These are phyloP conservation scores for Chalciporus pseudorubinellus DNA, from an alignment of 768 basidiomycete genomes.

Conservation along the genomic window DNA sequence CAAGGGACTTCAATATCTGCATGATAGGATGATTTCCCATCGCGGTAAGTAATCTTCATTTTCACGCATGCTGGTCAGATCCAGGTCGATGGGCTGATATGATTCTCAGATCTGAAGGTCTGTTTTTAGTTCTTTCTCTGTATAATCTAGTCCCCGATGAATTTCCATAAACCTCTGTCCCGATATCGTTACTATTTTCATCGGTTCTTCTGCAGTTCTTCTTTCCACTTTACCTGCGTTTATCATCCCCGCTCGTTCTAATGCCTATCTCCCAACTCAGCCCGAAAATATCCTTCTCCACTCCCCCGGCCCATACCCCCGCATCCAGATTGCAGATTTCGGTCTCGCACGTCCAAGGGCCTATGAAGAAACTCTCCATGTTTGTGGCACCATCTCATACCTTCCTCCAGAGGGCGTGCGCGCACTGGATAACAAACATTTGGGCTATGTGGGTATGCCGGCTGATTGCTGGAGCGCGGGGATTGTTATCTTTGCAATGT, in stretches of 20 bases:
- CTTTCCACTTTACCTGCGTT: background rate
- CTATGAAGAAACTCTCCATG: conserved; percentile 80
- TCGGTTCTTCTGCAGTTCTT: background rate
- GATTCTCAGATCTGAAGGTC: conserved; percentile 62
- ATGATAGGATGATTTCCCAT: conserved; percentile 72
- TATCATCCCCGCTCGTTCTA: background rate
- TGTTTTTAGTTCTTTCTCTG: background rate
- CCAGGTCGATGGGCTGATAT: background rate
- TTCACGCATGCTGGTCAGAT: background rate
- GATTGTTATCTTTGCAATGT: conserved; percentile 78
- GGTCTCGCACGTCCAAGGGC: conserved; percentile 78
- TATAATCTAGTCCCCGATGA: background rate
- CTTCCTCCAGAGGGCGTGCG: conserved; percentile 82
- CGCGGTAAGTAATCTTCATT: conserved; percentile 48
- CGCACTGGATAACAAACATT: conserved; percentile 69
- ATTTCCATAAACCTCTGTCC: too few relatives aligned
- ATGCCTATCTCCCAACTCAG: conserved; percentile 32
- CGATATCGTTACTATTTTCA: background rate
- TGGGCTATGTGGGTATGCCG: conserved; percentile 80
- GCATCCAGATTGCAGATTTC: conserved; percentile 83
- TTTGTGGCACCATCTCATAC: conserved; percentile 86
- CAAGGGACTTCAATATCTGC: conserved; percentile 68
- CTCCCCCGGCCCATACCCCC: conserved; percentile 81
- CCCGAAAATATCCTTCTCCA: conserved; percentile 83
- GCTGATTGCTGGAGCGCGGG: conserved; percentile 90